phyloP scores from a whole-genome alignment of 495 filamentous ascomycete species.

The Penicillium coprophilum region DNA sequence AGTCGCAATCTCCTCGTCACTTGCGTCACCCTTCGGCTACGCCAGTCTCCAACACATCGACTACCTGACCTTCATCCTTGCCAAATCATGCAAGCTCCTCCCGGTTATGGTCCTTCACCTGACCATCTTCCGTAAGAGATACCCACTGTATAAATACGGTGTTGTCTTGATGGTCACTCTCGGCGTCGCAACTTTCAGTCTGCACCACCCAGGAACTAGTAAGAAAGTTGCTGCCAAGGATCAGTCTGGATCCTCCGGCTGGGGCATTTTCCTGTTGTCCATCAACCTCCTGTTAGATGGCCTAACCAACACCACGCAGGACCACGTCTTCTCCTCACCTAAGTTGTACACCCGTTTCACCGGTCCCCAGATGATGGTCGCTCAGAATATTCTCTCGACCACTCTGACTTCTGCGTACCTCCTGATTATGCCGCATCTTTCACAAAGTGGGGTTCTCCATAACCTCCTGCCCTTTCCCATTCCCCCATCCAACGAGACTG shows the following conservation, averaged over 20 bases:
- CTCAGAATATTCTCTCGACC: constrained; percentile 86
- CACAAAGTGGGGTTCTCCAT: constrained; percentile 60
- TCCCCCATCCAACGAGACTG: constrained; percentile 54
- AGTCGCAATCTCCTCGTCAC: constrained; percentile 81
- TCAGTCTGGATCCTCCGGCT: constrained; percentile 57
- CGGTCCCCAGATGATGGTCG: constrained; percentile 99
- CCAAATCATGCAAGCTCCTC: constrained; percentile 95
- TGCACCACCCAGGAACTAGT: constrained; percentile 72
- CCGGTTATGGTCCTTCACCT: constrained; percentile 97
- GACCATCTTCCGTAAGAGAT: constrained; percentile 83
- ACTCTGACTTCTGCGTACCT: constrained; percentile 73
- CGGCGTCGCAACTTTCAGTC: constrained; percentile 92
- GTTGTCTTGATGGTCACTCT: constrained; percentile 87
- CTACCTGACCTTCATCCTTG: constrained; percentile 98
- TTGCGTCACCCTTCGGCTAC: constrained; percentile 94
- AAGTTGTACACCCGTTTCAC: constrained; percentile 66
- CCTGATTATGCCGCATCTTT: constrained; percentile 73
- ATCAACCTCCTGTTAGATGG: constrained; percentile 95
- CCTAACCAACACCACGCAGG: constrained; percentile 93
- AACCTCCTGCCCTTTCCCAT: constrained; percentile 65
- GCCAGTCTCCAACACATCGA: constrained; percentile 91
- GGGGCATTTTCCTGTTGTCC: constrained; percentile 81
- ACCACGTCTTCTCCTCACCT: constrained; percentile 78
- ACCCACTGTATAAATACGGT: constrained; percentile 94
- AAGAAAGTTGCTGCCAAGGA: constrained; percentile 59